Evolutionary conservation across 2,329 filamentous ascomycete genomes (phyloP), one percentile per base, ranked within the genome.

Genomic region (Simplicillium aogashimaense): DNA sequence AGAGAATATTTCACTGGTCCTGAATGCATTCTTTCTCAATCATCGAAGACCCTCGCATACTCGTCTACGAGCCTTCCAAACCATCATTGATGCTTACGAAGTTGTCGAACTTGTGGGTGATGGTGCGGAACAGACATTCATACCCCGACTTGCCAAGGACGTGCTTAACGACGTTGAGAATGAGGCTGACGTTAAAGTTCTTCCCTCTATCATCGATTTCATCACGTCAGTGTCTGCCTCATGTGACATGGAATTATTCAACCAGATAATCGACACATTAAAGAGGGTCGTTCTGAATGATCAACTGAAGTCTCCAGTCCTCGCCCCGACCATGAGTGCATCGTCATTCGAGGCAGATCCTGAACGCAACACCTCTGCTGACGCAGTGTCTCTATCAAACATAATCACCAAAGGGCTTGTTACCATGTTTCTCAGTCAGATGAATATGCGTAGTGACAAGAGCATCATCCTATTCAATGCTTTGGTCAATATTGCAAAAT

Each of bases 391-490:
- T 17, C 71, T 76, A 1, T 78, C 79, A 3, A 86, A 87, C 48
- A 76, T 89, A 33, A 80, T 86, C 35, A 74, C 81, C 0, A 76
- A 72, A 42, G 83, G 81, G 3, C 78, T 86, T 42, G 78, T 87
- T 33, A 76, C 74, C 45, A 79, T 94, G 38, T 94, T 94, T 57
- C 74, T 89, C 47, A 74, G 78, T 38, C 77, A 78, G 11, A 76
- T 94, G 64, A 79, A 81, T 47, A 66, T 64, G 25, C 78, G 84
- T 40, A 73, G 74, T 7, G 60, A 59, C 12, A 90, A 89, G 58
- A 76, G 81, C 11, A 64, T 72, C 16, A 70, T 69, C 36, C 61
- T 81, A 0, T 88, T 79, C 50, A 69, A 77, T 37, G 66, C 74
- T 8, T 61, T 90, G 5, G 63, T 89, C 33, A 67, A 69, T 39